A percentile compares a stretch with the other conserved stretches of the same genome.
phyloP scores from a whole-genome alignment of 2,329 filamentous ascomycete species.

The Diaporthe capsici region DNA sequence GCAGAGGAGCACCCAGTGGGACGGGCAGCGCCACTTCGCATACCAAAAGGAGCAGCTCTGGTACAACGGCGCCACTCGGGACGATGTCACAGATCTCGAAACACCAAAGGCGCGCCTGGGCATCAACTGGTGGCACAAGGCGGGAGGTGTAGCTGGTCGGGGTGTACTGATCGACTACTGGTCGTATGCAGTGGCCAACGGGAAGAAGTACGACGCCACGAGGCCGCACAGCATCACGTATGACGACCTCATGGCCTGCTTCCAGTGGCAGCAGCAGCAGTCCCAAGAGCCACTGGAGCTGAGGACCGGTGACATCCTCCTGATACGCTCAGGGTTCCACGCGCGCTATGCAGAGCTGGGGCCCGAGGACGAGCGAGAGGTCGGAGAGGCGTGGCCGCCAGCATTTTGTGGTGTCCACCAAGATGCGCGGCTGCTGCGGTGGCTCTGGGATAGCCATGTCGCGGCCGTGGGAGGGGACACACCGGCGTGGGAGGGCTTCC shows the following conservation, averaged over 20 bases:
- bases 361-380: background rate
- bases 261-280: constrained; percentile 6
- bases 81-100: background rate
- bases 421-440: constrained; percentile 52
- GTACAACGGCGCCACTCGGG: constrained; percentile 20
- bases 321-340: constrained; percentile 31
- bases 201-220: background rate
- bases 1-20: constrained; percentile 64
- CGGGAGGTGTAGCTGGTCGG: constrained; percentile 25
- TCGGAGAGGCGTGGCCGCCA: constrained; percentile 21
- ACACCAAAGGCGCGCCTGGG: background rate
- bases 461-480: constrained; percentile 75
- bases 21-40: constrained; percentile 60
- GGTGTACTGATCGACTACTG: constrained; percentile 36
- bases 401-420: constrained; percentile 28
- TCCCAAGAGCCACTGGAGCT: constrained; percentile 10
- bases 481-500: constrained; percentile 75
- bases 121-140: constrained; percentile 24
- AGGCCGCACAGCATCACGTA: background rate
- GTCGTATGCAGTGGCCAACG: constrained; percentile 10
- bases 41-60: constrained; percentile 33
- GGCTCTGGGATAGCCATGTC: constrained; percentile 79
- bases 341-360: constrained; percentile 9
- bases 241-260: constrained; percentile 26
- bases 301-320: constrained; percentile 29